A percentile compares a stretch with the other conserved stretches of the same genome.
These are phyloP conservation scores for Pichia eremophila DNA, from an alignment of 805 yeast species.

Conservation along the genomic window DNA sequence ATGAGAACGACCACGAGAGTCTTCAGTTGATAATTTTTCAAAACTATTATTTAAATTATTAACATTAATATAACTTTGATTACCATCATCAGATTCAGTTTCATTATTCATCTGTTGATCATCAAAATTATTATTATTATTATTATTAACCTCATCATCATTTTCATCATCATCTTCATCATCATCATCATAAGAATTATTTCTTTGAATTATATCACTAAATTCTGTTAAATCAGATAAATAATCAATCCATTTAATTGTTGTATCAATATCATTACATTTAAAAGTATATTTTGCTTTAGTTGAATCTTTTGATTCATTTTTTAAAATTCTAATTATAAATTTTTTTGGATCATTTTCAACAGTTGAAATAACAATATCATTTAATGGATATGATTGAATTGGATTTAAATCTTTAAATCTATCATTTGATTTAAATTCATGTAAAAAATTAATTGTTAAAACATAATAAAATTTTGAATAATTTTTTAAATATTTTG, in stretches of 20 bases:
- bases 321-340: conserved; percentile 28
- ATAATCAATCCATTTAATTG: conserved; percentile 46
- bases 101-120: too few species aligned
- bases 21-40: not conserved
- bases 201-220: conserved; percentile 40
- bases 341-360: conserved; percentile 30
- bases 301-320: conserved; percentile 14
- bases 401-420: conserved; percentile 42
- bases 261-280: conserved; percentile 35
- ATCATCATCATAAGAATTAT: conserved; percentile 30
- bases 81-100: too few species aligned
- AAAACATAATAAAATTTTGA: conserved; percentile 56
- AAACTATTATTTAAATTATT: not conserved
- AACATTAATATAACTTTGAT: too few species aligned
- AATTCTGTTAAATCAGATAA: conserved; percentile 42
- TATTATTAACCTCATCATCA: not conserved
- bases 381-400: conserved; percentile 32
- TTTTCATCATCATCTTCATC: conserved; percentile 4
- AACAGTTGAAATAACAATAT: conserved; percentile 24
- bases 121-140: too few species aligned
- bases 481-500: conserved; percentile 52
- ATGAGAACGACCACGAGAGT: not conserved
- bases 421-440: conserved; percentile 49
- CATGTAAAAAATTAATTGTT: conserved; percentile 59
- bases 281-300: conserved; percentile 30